Conservation (phyloP, 345 rosid genomes). For the Angophora floribunda region DNA sequence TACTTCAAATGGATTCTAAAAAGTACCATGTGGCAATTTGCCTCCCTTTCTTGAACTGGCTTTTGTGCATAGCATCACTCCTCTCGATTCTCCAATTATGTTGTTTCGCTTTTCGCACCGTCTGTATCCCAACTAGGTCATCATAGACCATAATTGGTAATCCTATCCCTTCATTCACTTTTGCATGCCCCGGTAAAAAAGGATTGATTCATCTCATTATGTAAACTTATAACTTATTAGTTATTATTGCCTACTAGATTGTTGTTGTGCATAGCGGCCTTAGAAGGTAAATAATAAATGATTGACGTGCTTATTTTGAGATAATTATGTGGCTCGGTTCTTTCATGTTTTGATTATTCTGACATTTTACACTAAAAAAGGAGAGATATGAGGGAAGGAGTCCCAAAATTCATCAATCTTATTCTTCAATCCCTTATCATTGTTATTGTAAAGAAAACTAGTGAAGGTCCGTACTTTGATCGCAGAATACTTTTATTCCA, state of each 20-base stretch:
- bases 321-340: neutral
- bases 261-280: accelerated
- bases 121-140: neutral
- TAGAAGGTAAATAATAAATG: neutral
- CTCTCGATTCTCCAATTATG: neutral
- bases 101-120: neutral
- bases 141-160: no score
- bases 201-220: no score
- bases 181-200: no score
- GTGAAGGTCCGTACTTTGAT: neutral
- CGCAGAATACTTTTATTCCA: neutral
- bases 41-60: neutral
- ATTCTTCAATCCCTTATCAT: neutral
- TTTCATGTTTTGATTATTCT: neutral
- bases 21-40: neutral
- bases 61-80: neutral
- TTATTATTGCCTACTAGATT: neutral
- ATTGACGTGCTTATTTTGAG: neutral
- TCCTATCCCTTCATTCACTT: no score
- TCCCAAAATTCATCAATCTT: neutral
- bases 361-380: accelerated
- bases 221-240: neutral
- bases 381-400: neutral
- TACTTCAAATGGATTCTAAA: no score
- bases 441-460: neutral